A percentile compares a stretch with the other conserved stretches of the same genome.
phyloP scores from a whole-genome alignment of 2,329 filamentous ascomycete species.

The Sordariomycetes sp. region DNA sequence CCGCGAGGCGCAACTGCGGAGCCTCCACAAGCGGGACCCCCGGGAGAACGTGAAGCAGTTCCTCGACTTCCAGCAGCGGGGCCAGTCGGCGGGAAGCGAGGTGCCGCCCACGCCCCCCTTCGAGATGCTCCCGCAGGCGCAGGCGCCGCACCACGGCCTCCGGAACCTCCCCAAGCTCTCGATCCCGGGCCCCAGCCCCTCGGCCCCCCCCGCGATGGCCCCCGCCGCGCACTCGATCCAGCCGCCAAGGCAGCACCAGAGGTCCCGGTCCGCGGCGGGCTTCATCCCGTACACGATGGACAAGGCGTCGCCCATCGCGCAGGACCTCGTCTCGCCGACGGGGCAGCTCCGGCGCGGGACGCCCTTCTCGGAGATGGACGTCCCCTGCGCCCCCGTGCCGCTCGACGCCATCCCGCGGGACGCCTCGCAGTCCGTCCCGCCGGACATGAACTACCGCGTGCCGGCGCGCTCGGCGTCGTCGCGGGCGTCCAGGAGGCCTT shows the following conservation, averaged over 20 bases:
- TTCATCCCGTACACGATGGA: conserved; percentile 40
- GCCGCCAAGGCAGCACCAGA: conserved; percentile 6
- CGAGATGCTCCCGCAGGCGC: conserved; percentile 21
- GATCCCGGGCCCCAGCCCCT: conserved; percentile 30
- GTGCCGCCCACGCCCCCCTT: conserved; percentile 60
- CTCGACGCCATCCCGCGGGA: conserved; percentile 64
- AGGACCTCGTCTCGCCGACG: conserved; percentile 43
- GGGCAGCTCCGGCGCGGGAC: conserved; percentile 67
- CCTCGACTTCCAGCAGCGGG: conserved; percentile 74
- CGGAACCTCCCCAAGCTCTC: conserved; percentile 48
- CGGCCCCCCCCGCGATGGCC: conserved; percentile 10
- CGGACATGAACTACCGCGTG: conserved; percentile 72
- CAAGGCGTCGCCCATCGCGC: conserved; percentile 33
- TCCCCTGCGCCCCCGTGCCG: conserved; percentile 63
- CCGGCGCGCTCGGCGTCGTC: conserved; percentile 37
- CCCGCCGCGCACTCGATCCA: neutral
- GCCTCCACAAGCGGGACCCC: conserved; percentile 60
- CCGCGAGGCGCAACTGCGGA: conserved; percentile 48
- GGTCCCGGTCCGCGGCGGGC: conserved; percentile 6
- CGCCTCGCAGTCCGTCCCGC: conserved; percentile 79
- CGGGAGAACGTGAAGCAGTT: conserved; percentile 92
- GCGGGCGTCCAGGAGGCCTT: conserved; percentile 48
- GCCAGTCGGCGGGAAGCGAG: conserved; percentile 31
- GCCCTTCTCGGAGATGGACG: conserved; percentile 82
- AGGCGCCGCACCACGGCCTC: conserved; percentile 37